Conservation (phyloP, 805 yeast genomes). For the Lachancea kluyveri region DNA sequence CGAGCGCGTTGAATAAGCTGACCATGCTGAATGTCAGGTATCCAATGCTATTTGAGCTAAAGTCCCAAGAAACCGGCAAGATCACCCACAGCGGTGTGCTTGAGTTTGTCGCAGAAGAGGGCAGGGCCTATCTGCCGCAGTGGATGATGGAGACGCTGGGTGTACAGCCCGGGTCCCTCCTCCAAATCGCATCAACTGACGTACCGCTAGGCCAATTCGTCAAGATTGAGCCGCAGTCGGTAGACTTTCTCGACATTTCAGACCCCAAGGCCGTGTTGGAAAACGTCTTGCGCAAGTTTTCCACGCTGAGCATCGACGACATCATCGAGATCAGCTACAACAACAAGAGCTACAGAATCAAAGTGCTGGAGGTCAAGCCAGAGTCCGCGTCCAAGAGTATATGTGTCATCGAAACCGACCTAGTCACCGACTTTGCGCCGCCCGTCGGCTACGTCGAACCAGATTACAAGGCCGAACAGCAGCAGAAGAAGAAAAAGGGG, state of each 20-base stretch:
- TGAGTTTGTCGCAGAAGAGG: constrained; percentile 96
- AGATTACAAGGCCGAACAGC: constrained; percentile 41
- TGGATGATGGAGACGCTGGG: constrained; percentile 89
- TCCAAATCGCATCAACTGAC: constrained; percentile 70
- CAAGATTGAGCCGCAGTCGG: constrained; percentile 91
- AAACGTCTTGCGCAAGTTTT: constrained; percentile 82
- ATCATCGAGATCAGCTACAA: constrained; percentile 81
- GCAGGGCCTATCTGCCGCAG: constrained; percentile 87
- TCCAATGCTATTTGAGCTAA: constrained; percentile 88
- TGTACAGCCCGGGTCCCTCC: constrained; percentile 71
- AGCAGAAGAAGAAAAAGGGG: constrained; percentile 29
- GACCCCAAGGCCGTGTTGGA: constrained; percentile 97
- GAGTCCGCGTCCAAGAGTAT: constrained; percentile 58
- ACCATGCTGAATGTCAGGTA: constrained; percentile 89
- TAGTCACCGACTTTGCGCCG: constrained; percentile 96
- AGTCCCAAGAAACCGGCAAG: constrained; percentile 53
- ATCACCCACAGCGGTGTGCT: constrained; percentile 88
- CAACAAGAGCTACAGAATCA: constrained; percentile 68
- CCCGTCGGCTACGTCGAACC: constrained; percentile 98
- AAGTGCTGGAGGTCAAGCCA: constrained; percentile 84
- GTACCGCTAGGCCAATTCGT: constrained; percentile 84
- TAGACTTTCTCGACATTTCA: constrained; percentile 84
- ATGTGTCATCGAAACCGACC: constrained; percentile 94
- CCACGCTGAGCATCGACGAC: constrained; percentile 81
- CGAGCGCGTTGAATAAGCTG: constrained; percentile 81